A percentile compares a stretch with the other conserved stretches of the same genome.
Evolutionary conservation across 2,329 filamentous ascomycete species (phyloP).

Genomic region (Claviceps sorghi): DNA sequence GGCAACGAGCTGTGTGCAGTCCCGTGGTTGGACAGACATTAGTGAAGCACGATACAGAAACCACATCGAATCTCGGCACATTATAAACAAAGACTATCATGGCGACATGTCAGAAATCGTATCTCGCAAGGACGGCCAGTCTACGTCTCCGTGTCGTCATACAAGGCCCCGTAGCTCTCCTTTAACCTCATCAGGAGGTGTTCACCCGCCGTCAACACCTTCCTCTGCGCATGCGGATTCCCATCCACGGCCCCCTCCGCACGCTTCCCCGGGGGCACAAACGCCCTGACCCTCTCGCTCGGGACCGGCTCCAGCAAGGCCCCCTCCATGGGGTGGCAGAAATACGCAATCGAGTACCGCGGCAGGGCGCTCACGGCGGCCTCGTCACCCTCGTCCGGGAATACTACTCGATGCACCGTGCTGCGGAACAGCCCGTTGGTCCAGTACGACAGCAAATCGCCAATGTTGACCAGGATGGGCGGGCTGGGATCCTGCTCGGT

Average conservation of each 20-base stretch:
- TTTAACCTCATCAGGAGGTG: conserved; percentile 47
- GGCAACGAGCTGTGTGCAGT: too few species aligned
- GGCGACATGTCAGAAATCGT: too few species aligned
- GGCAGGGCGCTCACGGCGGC: conserved; percentile 36
- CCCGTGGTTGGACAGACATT: too few species aligned
- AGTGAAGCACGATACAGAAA: too few species aligned
- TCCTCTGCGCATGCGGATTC: conserved; percentile 37
- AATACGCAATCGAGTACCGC: conserved; percentile 53
- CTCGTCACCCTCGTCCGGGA: conserved; percentile 27
- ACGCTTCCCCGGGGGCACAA: conserved; percentile 18
- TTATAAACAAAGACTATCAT: too few species aligned
- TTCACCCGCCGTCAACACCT: conserved; percentile 47
- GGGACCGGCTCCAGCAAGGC: conserved; percentile 43
- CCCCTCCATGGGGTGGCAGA: conserved; percentile 47
- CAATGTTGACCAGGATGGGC: conserved; percentile 71
- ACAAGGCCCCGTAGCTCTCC: conserved; percentile 43
- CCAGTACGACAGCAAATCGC: conserved; percentile 66
- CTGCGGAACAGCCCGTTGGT: conserved; percentile 75
- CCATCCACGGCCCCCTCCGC: conserved; percentile 13
- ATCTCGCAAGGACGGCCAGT: too few species aligned
- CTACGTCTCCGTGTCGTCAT: conserved; percentile 21
- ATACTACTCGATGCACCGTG: conserved; percentile 80
- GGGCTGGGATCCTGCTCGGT: conserved; percentile 44
- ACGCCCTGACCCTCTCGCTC: conserved; percentile 38
- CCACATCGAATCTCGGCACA: too few species aligned